phyloP scores from a whole-genome alignment of 345 rosid species.

The Linum tenue region DNA sequence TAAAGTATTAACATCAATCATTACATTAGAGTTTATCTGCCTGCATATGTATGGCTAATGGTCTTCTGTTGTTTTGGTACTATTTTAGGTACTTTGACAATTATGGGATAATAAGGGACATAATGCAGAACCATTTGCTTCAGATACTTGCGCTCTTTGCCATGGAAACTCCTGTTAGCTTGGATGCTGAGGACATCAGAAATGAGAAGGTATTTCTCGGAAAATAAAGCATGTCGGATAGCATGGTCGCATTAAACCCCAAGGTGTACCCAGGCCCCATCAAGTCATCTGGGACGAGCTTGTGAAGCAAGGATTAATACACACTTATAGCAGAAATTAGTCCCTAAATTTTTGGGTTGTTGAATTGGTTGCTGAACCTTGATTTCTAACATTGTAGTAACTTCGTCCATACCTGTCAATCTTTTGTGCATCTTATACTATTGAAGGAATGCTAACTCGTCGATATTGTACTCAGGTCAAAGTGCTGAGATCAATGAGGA shows the following conservation, averaged over 20 bases:
- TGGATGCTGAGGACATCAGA: conserved; percentile 94
- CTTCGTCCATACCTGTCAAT: too few species aligned
- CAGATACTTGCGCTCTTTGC: conserved; percentile 96
- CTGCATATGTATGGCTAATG: conserved; percentile 1
- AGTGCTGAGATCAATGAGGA: conserved; percentile 93
- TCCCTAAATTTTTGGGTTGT: too few species aligned
- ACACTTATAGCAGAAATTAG: too few species aligned
- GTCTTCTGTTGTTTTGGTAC: not conserved
- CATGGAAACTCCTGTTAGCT: conserved; percentile 99
- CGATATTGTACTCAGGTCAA: conserved; percentile 48
- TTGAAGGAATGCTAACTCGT: not conserved
- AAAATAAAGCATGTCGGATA: too few species aligned
- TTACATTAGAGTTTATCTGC: too few species aligned
- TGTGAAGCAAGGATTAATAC: too few species aligned
- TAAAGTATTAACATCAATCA: conserved; percentile 17
- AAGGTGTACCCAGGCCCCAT: too few species aligned
- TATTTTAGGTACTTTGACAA: conserved; percentile 47
- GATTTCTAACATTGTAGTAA: too few species aligned
- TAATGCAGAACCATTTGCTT: conserved; percentile 98
- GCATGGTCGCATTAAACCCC: too few species aligned
- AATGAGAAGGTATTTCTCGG: conserved; percentile 64
- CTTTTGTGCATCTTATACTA: too few species aligned
- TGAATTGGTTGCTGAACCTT: too few species aligned
- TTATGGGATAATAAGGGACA: conserved; percentile 90
- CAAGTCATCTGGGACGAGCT: too few species aligned